phyloP scores from a whole-genome alignment of 768 basidiomycete genomes.

The Holtermanniella nyarrowii region DNA sequence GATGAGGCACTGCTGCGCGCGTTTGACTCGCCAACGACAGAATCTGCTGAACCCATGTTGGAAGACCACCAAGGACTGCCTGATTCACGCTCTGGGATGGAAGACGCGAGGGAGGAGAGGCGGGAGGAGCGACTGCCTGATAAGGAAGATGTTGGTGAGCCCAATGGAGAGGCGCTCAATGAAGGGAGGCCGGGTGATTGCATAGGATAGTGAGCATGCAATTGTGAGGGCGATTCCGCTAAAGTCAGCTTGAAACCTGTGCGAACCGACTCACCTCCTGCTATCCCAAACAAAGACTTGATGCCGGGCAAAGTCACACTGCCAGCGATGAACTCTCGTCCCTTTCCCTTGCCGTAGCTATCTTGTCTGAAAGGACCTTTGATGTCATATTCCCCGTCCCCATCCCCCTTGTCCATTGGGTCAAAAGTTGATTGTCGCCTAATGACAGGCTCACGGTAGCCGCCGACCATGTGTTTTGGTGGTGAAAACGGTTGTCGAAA shows the following conservation, averaged over 20 bases:
- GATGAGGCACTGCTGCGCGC: constrained; percentile 7
- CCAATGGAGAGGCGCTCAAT: constrained; percentile 21
- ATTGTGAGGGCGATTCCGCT: constrained; percentile 11
- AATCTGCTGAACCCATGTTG: not conserved
- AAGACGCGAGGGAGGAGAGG: constrained; percentile 21
- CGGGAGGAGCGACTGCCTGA: constrained; percentile 19
- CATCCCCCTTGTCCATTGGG: constrained; percentile 31
- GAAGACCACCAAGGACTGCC: constrained; percentile 34
- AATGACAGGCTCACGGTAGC: not conserved
- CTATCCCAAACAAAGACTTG: constrained; percentile 28
- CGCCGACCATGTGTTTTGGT: not conserved
- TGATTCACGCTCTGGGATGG: constrained; percentile 2
- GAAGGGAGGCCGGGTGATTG: constrained; percentile 23
- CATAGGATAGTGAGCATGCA: constrained; percentile 5
- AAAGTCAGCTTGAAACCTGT: not conserved
- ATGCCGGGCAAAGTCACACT: constrained; percentile 31
- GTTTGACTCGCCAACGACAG: no score
- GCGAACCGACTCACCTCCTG: constrained; percentile 13
- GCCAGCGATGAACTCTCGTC: not conserved
- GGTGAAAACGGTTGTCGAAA: not conserved
- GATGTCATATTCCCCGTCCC: constrained; percentile 22
- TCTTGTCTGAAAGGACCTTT: not conserved
- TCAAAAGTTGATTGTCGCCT: constrained; percentile 26
- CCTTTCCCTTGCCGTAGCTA: not conserved
- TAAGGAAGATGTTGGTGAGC: constrained; percentile 13